phyloP scores from a whole-genome alignment of 2,329 filamentous ascomycete genomes.

The Aspergillus phoenicis region DNA sequence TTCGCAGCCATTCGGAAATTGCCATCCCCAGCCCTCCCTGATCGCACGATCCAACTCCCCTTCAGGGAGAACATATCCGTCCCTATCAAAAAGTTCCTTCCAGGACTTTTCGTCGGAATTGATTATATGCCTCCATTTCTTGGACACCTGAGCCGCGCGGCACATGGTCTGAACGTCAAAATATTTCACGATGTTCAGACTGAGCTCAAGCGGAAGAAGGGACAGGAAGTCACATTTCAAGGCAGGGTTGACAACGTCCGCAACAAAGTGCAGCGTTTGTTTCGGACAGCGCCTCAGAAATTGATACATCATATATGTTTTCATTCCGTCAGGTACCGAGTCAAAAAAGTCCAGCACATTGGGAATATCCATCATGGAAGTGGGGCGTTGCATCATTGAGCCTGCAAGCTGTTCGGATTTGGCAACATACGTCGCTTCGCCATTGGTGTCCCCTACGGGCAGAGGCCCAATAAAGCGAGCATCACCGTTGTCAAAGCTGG shows the following conservation, averaged over 20 bases:
- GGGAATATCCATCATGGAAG: constrained; percentile 73
- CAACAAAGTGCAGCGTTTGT: constrained; percentile 84
- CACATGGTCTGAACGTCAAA: constrained; percentile 85
- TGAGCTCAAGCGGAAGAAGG: constrained; percentile 81
- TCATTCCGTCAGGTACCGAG: constrained; percentile 84
- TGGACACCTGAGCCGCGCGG: constrained; percentile 88
- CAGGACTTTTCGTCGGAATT: constrained; percentile 94
- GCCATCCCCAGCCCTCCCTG: constrained; percentile 94
- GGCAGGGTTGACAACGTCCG: constrained; percentile 87
- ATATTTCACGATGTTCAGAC: constrained; percentile 83
- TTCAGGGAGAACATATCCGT: constrained; percentile 76
- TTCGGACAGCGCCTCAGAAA: constrained; percentile 85
- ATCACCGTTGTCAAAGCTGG: constrained; percentile 44
- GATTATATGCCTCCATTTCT: constrained; percentile 86
- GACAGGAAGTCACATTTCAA: constrained; percentile 91
- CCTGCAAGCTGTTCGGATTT: constrained; percentile 10
- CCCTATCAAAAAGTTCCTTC: constrained; percentile 86
- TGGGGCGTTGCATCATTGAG: constrained; percentile 30
- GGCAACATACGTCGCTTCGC: constrained; percentile 11
- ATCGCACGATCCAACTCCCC: constrained; percentile 87
- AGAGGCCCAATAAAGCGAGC: constrained; percentile 27
- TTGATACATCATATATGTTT: constrained; percentile 96
- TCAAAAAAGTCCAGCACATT: constrained; percentile 88
- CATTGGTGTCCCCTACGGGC: constrained; percentile 22
- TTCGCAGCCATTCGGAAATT: constrained; percentile 74